phyloP scores from a whole-genome alignment of 2,329 filamentous ascomycete species.

The Penicillium janthinellum region DNA sequence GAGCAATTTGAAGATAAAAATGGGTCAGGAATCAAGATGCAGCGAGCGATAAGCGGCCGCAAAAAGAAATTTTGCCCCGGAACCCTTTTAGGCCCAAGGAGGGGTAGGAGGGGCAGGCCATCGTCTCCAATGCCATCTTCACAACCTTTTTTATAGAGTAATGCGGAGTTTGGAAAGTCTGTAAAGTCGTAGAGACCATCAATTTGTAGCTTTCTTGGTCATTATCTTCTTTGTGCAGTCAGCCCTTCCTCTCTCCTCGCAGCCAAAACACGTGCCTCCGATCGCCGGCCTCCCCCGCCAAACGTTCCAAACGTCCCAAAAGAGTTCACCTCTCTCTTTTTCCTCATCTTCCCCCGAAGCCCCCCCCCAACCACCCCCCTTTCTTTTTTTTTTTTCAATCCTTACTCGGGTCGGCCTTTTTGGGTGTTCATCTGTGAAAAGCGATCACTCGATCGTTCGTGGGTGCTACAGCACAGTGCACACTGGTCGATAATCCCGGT shows the following conservation, averaged over 20 bases:
- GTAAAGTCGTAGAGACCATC: not conserved
- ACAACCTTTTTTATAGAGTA: not conserved
- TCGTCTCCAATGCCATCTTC: constrained; percentile 3
- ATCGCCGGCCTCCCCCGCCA: constrained; percentile 31
- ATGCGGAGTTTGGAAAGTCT: not conserved
- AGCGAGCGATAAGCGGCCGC: constrained; percentile 13
- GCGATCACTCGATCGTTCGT: constrained; percentile 4
- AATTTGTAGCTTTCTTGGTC: not conserved
- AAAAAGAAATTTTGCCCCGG: constrained; percentile 25
- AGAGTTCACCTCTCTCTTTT: constrained; percentile 6
- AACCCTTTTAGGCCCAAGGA: constrained; percentile 18
- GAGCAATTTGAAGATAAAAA: constrained; percentile 7
- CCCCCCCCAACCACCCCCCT: constrained; percentile 7
- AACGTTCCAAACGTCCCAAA: constrained; percentile 15
- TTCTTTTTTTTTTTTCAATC: constrained; percentile 8
- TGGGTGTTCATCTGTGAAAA: not conserved
- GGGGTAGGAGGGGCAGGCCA: constrained; percentile 26
- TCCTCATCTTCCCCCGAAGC: constrained; percentile 16
- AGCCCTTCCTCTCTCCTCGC: not conserved
- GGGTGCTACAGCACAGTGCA: constrained; percentile 17
- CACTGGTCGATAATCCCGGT: constrained; percentile 21
- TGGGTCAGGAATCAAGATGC: not conserved
- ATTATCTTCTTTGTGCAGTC: not conserved
- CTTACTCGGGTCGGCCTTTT: constrained; percentile 8
- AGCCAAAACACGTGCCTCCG: constrained; percentile 34